A percentile compares a stretch with the other conserved stretches of the same genome.
These are phyloP conservation scores for Hibiscus tridactylites DNA, from an alignment of 345 rosid genomes.

Conservation along the genomic window DNA sequence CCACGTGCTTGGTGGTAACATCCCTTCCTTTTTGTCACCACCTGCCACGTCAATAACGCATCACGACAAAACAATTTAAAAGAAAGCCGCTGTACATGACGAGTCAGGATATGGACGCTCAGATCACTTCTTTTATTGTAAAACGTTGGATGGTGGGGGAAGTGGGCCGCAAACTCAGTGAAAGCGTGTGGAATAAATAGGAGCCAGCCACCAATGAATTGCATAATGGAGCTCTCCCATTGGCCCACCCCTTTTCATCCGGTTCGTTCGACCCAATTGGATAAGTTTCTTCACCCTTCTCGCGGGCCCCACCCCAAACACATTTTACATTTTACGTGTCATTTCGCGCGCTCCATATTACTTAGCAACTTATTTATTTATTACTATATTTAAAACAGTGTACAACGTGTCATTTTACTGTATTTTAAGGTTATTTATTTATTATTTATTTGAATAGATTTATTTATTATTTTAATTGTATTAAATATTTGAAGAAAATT, in stretches of 20 bases:
- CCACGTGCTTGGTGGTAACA: not conserved
- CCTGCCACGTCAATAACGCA: not conserved
- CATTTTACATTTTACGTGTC: constrained; percentile 6
- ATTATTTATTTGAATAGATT: not conserved
- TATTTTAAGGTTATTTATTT: not conserved
- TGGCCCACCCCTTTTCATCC: constrained; percentile 18
- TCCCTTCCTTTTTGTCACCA: not conserved
- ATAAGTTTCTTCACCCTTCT: constrained; percentile 10
- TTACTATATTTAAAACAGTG: not conserved
- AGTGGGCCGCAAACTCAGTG: too few species aligned
- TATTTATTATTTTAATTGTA: not conserved
- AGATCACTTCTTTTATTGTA: not conserved
- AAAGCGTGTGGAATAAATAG: not conserved
- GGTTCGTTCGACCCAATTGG: not conserved
- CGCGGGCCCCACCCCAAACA: not conserved
- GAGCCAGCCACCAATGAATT: not conserved
- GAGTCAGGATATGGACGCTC: constrained; percentile 15
- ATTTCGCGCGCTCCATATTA: not conserved
- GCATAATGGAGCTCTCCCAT: not conserved
- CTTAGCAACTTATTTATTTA: not conserved
- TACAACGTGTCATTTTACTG: constrained; percentile 10
- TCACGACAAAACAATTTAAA: not conserved
- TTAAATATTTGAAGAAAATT: too few species aligned
- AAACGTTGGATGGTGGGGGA: too few species aligned
- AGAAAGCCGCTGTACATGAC: constrained; percentile 6